Evolutionary conservation across 78 protist genomes (phyloP).

Genomic region (Pelomyxa schiedti): DNA sequence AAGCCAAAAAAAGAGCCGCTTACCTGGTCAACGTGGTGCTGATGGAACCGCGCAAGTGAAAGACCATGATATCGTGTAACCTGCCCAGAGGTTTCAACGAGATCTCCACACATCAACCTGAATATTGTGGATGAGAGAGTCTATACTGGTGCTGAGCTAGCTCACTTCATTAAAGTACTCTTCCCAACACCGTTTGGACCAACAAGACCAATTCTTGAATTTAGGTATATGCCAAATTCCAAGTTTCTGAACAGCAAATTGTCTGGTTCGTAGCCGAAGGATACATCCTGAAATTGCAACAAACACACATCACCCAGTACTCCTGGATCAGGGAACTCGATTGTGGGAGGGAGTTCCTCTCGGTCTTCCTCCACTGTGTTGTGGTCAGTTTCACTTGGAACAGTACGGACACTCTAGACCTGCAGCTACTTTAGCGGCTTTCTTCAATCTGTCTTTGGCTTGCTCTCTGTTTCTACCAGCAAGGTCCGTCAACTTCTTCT

Average conservation of each 20-base stretch:
- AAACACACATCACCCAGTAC: slow-evolving; percentile 19
- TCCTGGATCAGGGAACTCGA: slow-evolving; percentile 48
- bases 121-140: neutral
- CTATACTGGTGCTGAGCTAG: neutral
- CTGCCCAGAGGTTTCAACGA: slow-evolving; percentile 61
- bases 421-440: slow-evolving; percentile 33
- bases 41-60: slow-evolving; percentile 60
- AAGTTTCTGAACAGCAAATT: slow-evolving; percentile 57
- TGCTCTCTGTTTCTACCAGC: slow-evolving; percentile 15
- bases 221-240: slow-evolving; percentile 55
- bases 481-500: slow-evolving; percentile 34
- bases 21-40: slow-evolving; percentile 84
- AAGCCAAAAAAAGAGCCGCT: too few species aligned
- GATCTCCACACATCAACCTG: slow-evolving; percentile 64
- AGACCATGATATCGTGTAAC: slow-evolving; percentile 42
- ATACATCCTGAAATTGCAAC: slow-evolving; percentile 36
- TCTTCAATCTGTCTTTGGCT: slow-evolving; percentile 13
- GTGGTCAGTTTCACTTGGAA: too few species aligned
- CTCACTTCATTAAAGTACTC: slow-evolving; percentile 57
- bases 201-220: slow-evolving; percentile 67
- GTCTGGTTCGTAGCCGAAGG: slow-evolving; percentile 48
- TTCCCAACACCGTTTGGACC: slow-evolving; percentile 93
- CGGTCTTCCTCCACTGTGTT: slow-evolving; percentile 10
- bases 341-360: slow-evolving; percentile 23
- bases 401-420: too few species aligned